phyloP scores from a whole-genome alignment of 768 basidiomycete species.

The Mycena alexandri region DNA sequence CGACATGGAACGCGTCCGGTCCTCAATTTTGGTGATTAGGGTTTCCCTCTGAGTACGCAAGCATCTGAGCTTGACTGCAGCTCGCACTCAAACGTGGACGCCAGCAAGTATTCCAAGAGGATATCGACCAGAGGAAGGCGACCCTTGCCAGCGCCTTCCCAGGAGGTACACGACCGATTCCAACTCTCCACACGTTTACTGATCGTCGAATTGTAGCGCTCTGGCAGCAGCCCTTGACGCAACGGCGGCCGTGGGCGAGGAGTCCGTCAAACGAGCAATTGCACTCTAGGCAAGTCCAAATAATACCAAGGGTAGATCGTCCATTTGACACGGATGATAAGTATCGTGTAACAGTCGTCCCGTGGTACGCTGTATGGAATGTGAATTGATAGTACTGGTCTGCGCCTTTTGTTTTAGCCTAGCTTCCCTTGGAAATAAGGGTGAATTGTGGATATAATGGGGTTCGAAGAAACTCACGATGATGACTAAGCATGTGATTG shows the following conservation, averaged over 20 bases:
- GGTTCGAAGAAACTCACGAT: no score
- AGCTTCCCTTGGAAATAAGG: no score
- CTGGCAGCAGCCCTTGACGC: not conserved
- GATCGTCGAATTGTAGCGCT: not conserved
- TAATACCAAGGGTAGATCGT: no score
- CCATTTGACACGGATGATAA: no score
- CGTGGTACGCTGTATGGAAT: not conserved
- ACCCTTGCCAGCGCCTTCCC: not conserved
- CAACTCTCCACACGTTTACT: not conserved
- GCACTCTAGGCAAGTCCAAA: no score
- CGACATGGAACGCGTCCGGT: slow-evolving; percentile 15
- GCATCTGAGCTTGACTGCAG: not conserved
- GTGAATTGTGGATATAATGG: no score
- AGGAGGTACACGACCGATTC: not conserved
- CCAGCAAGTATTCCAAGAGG: slow-evolving; percentile 8
- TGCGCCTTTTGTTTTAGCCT: no score
- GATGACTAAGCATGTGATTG: no score
- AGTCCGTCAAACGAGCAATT: not conserved
- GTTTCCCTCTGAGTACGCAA: no score
- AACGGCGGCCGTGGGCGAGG: not conserved
- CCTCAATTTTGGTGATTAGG: not conserved
- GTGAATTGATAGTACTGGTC: not conserved
- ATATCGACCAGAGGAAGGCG: not conserved
- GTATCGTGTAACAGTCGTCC: no score
- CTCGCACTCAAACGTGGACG: not conserved